Evolutionary conservation across 306 rosid genomes (phyloP).

Genomic region (Vigna trinervia): DNA sequence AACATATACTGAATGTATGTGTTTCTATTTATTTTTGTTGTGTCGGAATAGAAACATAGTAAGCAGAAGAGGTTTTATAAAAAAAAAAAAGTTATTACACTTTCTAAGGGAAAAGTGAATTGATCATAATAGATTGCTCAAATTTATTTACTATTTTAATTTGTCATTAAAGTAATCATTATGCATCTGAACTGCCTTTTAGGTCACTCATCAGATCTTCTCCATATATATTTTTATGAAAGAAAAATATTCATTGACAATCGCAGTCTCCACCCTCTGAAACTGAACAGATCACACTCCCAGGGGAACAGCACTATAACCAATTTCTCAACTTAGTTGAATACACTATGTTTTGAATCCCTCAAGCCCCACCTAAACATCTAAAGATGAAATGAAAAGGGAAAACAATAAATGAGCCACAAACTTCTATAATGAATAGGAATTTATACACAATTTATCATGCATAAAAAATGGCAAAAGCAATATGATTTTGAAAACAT

Average conservation of each 20-base stretch:
- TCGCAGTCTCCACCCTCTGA: not conserved
- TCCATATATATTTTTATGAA: not conserved
- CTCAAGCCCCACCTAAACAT: not conserved
- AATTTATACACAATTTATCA: slow-evolving; percentile 17
- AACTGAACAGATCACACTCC: not conserved
- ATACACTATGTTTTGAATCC: not conserved
- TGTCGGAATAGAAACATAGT: too few relatives aligned
- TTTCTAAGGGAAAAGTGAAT: too few relatives aligned
- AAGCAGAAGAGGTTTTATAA: too few relatives aligned
- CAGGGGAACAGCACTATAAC: slow-evolving; percentile 3
- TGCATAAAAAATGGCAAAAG: not conserved
- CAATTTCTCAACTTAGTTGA: not conserved
- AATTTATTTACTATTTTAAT: not conserved
- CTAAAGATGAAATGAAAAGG: not conserved
- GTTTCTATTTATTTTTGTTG: too few relatives aligned
- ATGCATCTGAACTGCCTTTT: slow-evolving; percentile 10
- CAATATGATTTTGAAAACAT: slow-evolving; percentile 5
- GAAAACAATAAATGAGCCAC: slow-evolving; percentile 23
- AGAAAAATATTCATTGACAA: not conserved
- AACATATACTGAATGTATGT: too few relatives aligned
- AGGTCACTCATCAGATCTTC: slow-evolving; percentile 3
- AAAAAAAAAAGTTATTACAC: too few relatives aligned
- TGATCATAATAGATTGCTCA: too few relatives aligned
- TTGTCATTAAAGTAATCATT: not conserved
- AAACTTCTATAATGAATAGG: slow-evolving; percentile 5